Conservation (phyloP, 106 monocot species). For the Alisma plantagoaquatica region DNA sequence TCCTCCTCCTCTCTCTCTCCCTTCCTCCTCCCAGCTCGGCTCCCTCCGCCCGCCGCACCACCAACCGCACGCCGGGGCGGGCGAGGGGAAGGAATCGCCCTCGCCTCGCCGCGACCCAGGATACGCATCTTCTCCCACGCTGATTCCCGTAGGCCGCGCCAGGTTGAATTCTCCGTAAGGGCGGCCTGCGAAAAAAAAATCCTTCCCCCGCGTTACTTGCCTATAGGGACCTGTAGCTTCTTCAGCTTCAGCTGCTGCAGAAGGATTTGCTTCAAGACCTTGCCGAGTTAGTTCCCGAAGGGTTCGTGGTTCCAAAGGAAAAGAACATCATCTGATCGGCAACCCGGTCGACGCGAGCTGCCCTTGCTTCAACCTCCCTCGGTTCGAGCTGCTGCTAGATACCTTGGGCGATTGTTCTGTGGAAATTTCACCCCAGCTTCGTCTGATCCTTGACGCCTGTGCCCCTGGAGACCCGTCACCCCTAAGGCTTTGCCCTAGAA, state of each 20-base stretch:
- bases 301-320: too few species aligned
- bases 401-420: not conserved
- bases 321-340: too few species aligned
- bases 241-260: slow-evolving; percentile 4
- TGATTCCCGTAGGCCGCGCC: slow-evolving; percentile 3
- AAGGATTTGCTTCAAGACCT: slow-evolving; percentile 7
- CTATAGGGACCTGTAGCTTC: slow-evolving; percentile 4
- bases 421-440: not conserved
- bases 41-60: not conserved
- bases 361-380: too few species aligned
- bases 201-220: not conserved
- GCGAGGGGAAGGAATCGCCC: slow-evolving; percentile 1
- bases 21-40: not conserved
- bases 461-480: not conserved
- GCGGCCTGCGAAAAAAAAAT: not conserved
- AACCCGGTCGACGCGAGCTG: too few species aligned
- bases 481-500: not conserved
- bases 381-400: too few species aligned
- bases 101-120: not conserved
- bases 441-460: slow-evolving; percentile 23
- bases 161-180: not conserved
- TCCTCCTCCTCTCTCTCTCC: too few species aligned
- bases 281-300: slow-evolving; percentile 21
- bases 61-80: not conserved
- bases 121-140: not conserved